phyloP scores from a whole-genome alignment of 129 eudicot species.

The Artemisia annua region DNA sequence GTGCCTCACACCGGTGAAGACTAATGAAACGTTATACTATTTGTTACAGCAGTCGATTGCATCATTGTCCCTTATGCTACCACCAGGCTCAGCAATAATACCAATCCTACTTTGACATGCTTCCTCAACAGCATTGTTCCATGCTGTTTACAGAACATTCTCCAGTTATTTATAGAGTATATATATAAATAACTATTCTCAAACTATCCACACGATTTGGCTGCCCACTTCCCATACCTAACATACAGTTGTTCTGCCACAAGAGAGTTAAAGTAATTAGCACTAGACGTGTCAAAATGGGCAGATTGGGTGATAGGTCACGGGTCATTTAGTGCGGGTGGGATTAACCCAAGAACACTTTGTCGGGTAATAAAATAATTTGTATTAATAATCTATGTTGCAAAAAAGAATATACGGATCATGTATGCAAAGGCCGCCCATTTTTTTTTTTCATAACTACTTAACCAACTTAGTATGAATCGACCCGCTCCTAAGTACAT shows the following conservation, averaged over 20 bases:
- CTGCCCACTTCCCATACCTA: constrained; percentile 99
- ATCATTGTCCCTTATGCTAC: constrained; percentile 82
- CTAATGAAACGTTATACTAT: constrained; percentile 76
- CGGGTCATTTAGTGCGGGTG: no score
- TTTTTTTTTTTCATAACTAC: no score
- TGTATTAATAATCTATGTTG: no score
- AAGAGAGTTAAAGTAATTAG: constrained; percentile 10
- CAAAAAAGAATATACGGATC: no score
- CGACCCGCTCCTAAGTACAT: no score
- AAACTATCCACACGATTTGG: constrained; percentile 96
- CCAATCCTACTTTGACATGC: constrained; percentile 86
- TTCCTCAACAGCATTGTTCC: constrained; percentile 97
- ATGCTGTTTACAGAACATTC: constrained; percentile 47
- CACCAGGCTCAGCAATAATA: constrained; percentile 93
- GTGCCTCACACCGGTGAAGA: constrained; percentile 90
- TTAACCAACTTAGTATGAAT: no score
- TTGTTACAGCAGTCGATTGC: constrained; percentile 88
- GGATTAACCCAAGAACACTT: no score
- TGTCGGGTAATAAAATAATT: no score
- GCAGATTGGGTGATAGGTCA: no score
- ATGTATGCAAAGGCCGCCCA: no score
- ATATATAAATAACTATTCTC: constrained; percentile 54
- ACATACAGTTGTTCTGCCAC: constrained; percentile 81
- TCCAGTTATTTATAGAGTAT: background rate
- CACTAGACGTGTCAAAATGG: background rate